Evolutionary conservation across 139 green algal genomes (phyloP), one percentile per base, ranked within the genome.

Genomic region (Axilococcus clingmanii): DNA sequence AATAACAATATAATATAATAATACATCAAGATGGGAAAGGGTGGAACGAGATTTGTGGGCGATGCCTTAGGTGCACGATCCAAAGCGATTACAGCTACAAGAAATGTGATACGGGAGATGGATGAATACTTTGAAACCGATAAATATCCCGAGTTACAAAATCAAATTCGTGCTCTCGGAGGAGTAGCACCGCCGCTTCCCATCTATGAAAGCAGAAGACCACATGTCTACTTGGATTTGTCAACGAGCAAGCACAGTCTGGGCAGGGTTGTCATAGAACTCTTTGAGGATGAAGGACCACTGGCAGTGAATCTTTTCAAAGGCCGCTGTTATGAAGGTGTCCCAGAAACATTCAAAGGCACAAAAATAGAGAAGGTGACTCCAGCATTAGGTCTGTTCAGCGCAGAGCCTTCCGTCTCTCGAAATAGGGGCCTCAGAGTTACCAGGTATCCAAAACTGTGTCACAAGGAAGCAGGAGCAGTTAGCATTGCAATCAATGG

Each of bases 241-340:
- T 33, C 44, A 1, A 33, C 75, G 14, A 51, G 7, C 16, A 9
- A 23, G 29, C 49, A 33, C 35, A 23, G 30, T 28, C 47, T 69
- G 81, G 80, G 80, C 0, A 66, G 78, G 0, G 8, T 88, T 23
- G 72, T 88, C 19, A 48, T 88, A 16, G 80, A 88, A 65, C 37
- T 88, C 35, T 88, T 74, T 70, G 67, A 84, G 5, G 80, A 88
- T 25, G 22, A 75, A 0, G 49, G 71, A 2, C 75, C 80, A 5
- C 52, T 75, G 32, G 73, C 70, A 9, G 62, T 60, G 2, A 50
- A 42, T 15, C 72, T 82, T 57, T 61, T 88, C 23, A 40, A 71
- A 31, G 78, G 72, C 53, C 57, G 79, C 25, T 84, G 78, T 48
- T 44, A 70, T 49, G 59, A 71, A 11, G 77, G 78, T 34, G 71